Conservation (phyloP, 169 alveolate species). For the Eimeria necatrix region DNA sequence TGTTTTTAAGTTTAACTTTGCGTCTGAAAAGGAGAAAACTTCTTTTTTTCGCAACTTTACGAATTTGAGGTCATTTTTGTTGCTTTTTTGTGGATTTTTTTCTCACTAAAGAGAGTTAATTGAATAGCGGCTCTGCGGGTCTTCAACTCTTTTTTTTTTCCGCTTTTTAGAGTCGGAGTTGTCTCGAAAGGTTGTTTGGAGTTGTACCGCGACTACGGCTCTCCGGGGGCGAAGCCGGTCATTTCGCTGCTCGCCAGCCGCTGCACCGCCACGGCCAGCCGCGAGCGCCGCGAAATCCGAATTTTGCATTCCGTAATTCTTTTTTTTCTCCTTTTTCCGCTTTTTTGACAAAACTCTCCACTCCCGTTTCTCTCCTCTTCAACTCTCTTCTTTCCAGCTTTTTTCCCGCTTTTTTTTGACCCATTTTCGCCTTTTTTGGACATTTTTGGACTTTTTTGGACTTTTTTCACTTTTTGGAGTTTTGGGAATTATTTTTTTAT, state of each 20-base stretch:
- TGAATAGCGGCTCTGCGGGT: neutral
- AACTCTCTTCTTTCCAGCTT: neutral
- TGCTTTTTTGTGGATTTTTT: too few species aligned
- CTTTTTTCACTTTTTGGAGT: too few species aligned
- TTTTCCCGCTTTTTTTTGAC: neutral
- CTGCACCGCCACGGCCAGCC: conserved; percentile 80
- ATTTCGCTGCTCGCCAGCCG: conserved; percentile 64
- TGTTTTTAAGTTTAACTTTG: too few species aligned
- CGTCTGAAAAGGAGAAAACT: too few species aligned
- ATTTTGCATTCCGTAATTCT: conserved; percentile 65
- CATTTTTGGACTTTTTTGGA: too few species aligned
- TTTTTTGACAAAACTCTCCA: neutral
- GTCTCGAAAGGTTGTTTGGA: conserved; percentile 70
- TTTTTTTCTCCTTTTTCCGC: neutral
- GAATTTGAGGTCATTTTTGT: too few species aligned
- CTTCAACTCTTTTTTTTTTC: neutral
- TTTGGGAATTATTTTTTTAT: too few species aligned
- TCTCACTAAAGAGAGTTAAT: too few species aligned
- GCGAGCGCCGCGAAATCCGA: conserved; percentile 80
- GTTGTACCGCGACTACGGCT: conserved; percentile 79
- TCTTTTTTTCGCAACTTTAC: too few species aligned
- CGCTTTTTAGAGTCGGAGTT: conserved; percentile 77
- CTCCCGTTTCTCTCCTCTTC: neutral
- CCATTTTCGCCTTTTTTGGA: neutral
- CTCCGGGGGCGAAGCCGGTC: conserved; percentile 77